A percentile compares a stretch with the other conserved stretches of the same genome.
These are phyloP conservation scores for Blastomyces parvus DNA, from an alignment of 2,329 filamentous ascomycete genomes.

Conservation along the genomic window DNA sequence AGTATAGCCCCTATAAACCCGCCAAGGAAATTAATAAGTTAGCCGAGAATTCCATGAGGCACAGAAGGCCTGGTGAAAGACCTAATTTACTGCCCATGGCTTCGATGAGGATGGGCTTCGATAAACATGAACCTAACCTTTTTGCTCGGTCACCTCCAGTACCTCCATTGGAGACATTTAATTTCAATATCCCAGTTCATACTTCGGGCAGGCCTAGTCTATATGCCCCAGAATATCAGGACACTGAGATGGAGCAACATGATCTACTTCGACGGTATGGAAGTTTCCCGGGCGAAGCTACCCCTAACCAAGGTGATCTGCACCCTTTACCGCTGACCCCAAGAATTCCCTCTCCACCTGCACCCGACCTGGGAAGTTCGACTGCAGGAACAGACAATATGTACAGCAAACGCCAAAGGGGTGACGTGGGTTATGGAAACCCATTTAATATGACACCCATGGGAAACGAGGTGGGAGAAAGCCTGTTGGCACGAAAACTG, in stretches of 20 bases:
- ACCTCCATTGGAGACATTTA: slow-evolving; percentile 13
- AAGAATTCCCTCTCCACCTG: slow-evolving; percentile 12
- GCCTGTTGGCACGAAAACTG: slow-evolving; percentile 60
- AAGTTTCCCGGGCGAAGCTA: background rate
- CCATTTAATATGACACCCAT: slow-evolving; percentile 33
- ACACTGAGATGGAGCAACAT: background rate
- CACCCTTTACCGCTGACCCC: background rate
- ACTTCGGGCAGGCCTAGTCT: background rate
- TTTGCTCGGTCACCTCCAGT: background rate
- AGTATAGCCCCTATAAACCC: slow-evolving; percentile 75
- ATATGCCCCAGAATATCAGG: background rate
- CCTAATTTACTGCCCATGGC: slow-evolving; percentile 19
- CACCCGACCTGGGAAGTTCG: background rate
- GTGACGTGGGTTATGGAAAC: slow-evolving; percentile 54
- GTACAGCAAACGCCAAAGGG: slow-evolving; percentile 61
- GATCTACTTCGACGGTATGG: background rate
- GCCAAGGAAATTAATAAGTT: slow-evolving; percentile 43
- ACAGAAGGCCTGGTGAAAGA: slow-evolving; percentile 47
- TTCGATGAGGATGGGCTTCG: slow-evolving; percentile 5
- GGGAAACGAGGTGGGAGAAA: slow-evolving; percentile 46
- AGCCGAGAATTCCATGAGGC: slow-evolving; percentile 50
- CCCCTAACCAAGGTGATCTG: background rate
- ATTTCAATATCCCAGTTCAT: slow-evolving; percentile 22
- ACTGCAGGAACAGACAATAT: slow-evolving; percentile 27
- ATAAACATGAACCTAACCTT: background rate